Base-by-base conservation (phyloP, 768 basidiomycete species). In the Kwoniella sp. region DNA sequence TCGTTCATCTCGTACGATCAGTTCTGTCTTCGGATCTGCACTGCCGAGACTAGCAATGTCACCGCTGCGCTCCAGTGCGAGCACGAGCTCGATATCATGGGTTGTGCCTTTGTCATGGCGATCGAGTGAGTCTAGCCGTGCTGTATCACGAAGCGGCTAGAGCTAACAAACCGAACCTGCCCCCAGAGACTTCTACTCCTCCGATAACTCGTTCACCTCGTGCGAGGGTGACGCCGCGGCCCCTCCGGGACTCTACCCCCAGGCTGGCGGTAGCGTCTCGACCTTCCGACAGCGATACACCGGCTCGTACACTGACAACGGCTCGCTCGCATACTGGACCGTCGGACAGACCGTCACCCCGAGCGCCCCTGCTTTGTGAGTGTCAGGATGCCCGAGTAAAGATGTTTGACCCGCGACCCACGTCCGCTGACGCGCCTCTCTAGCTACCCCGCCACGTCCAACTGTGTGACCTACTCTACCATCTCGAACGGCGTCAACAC, bases 1-100 rank as follows among this genome's bases (percentile, higher is more conserved):
- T 67, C 62, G 7, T 64, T 67, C 53, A 76, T 77, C 65, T 76
- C 75, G 5, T 74, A 74, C 65, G 71, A 67, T 56, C 71, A 77
- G 58, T 79, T 75, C 73, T 79, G 79, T 65, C 63, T 79, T 56
- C 69, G 78, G 29, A 74, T 77, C 37, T 71, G 69, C 53, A 73
- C 82, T 80, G 61, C 74, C 66, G 47, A 57, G 69, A 23, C 78
- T 77, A 22, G 45, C 14, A 67, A 60, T 41, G 59, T 61, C 45
- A 57, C 70, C 20, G 62, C 78, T 33, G 75, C 75, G 17, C 48
- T 67, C 10, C 60, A 66, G 57, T 74, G 74, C 53, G 62, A 75
- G 53, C 69, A 72, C 60, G 60, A 65, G 46, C 59, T 73, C 15
- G 74, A 75, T 53, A 58, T 69, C 33, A 75, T 75, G 74, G 74